Conservation (phyloP, 129 eudicot species). For the Sambucus nigra region DNA sequence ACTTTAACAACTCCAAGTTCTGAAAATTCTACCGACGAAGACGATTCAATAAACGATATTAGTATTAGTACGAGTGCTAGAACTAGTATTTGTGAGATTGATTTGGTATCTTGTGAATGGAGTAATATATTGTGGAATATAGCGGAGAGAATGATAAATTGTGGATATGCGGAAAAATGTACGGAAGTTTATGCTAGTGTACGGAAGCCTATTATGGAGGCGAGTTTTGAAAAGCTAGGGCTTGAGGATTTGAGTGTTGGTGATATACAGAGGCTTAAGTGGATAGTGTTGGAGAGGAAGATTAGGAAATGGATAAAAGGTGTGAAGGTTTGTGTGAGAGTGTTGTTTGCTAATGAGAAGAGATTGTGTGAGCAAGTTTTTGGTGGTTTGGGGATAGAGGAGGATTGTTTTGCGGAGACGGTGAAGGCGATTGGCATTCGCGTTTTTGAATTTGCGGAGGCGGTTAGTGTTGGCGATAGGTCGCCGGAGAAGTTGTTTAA, state of each 20-base stretch:
- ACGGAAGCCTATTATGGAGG: slow-evolving; percentile 25
- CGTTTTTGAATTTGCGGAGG: slow-evolving; percentile 57
- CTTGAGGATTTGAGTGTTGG: slow-evolving; percentile 54
- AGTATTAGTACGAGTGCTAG: slow-evolving; percentile 33
- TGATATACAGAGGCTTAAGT: slow-evolving; percentile 53
- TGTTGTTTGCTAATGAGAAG: slow-evolving; percentile 45
- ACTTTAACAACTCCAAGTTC: slow-evolving; percentile 13
- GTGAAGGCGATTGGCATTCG: slow-evolving; percentile 46
- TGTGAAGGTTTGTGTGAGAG: slow-evolving; percentile 40
- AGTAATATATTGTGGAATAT: slow-evolving; percentile 25
- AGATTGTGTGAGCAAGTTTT: slow-evolving; percentile 43
- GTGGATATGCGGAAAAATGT: slow-evolving; percentile 27
- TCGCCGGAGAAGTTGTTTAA: slow-evolving; percentile 67
- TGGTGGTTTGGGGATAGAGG: slow-evolving; percentile 30
- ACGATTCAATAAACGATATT: slow-evolving; percentile 13
- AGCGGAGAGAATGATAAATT: slow-evolving; percentile 27
- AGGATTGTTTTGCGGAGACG: slow-evolving; percentile 52
- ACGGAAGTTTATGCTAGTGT: slow-evolving; percentile 28
- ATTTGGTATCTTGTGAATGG: slow-evolving; percentile 23
- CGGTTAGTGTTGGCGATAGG: slow-evolving; percentile 44
- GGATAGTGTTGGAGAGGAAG: slow-evolving; percentile 52
- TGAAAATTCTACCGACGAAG: slow-evolving; percentile 19
- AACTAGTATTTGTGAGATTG: slow-evolving; percentile 59
- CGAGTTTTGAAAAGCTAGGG: slow-evolving; percentile 19
- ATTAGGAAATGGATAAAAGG: slow-evolving; percentile 63